Base-by-base conservation (phyloP, 2,329 filamentous ascomycete genomes). In the Lecanicillium sp. region DNA sequence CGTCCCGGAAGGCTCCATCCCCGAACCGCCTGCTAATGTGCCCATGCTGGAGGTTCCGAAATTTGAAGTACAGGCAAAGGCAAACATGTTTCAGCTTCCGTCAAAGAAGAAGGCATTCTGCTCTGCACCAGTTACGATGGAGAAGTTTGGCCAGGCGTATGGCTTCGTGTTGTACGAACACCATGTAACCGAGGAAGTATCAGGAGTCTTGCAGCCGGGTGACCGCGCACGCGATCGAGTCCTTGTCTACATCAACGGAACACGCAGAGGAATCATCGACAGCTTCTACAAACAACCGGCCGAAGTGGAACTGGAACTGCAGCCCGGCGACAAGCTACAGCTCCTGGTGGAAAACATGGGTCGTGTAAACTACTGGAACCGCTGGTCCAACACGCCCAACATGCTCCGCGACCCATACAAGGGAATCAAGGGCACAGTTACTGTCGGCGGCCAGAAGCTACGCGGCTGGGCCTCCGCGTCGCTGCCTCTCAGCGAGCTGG, bases 291-390 rank as follows among this genome's bases (percentile, higher is more conserved):
- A 49, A 28, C 43, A 49, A 9, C 66, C 67, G 0, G 50, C 50
- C 2, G 56, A 51, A 4, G 58, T 72, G 8, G 57, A 41, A 1
- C 32, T 72, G 2, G 42, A 47, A 1, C 50, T 72, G 5, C 44
- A 51, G n/a, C 43, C 46, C 1, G 64, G 64, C 8, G 66, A 69
- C 44, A 56, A 49, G 25, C 42, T 71, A 5, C 54, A 61, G 42
- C 56, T 71, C 0, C 49, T 72, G 3, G 61, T 71, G 2, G 69
- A 73, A 49, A 72, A 72, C 36, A 56, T 72, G 17, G 69, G 69
- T 2, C 59, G 69, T 3, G 64, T 71, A 1, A 63, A 72, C 44
- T 70, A 66, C 43, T 59, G 58, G 35, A 59, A 60, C 2, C 47
- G 52, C 5, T 30, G 29, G 29, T 30, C 29, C 6, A 30, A 30